phyloP scores from a whole-genome alignment of 805 yeast species.

The Candida silvicultrix region DNA sequence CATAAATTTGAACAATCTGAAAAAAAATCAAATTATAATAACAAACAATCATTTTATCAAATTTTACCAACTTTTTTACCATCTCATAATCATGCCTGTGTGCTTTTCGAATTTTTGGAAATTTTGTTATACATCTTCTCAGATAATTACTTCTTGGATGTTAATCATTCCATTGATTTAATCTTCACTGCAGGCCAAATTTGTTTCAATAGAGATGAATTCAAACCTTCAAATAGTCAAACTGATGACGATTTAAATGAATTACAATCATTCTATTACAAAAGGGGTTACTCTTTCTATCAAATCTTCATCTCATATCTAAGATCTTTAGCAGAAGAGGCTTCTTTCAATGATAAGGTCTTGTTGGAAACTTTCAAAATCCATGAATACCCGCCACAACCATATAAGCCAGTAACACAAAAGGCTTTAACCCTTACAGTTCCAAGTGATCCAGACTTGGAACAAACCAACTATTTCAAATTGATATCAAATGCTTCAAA shows the following conservation, averaged over 20 bases:
- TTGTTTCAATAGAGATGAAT: constrained; percentile 25
- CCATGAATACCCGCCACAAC: constrained; percentile 26
- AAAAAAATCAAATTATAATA: constrained; percentile 13
- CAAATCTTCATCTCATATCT: constrained; percentile 28
- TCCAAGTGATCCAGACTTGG: constrained; percentile 18
- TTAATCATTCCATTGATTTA: constrained; percentile 24
- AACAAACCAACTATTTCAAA: constrained; percentile 25
- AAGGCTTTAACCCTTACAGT: constrained; percentile 30
- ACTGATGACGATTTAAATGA: constrained; percentile 23
- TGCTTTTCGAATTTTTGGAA: constrained; percentile 31
- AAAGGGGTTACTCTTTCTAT: constrained; percentile 28
- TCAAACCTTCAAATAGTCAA: constrained; percentile 4
- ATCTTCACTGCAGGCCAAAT: constrained; percentile 31
- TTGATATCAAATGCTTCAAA: constrained; percentile 29
- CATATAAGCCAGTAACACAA: constrained; percentile 26
- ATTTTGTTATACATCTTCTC: constrained; percentile 25
- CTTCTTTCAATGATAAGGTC: constrained; percentile 23
- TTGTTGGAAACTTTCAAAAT: constrained; percentile 27
- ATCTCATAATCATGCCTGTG: constrained; percentile 28
- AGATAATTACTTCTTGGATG: constrained; percentile 25
- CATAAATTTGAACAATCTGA: constrained; percentile 23
- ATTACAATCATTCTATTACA: constrained; percentile 26
- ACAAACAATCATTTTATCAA: constrained; percentile 26
- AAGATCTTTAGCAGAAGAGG: constrained; percentile 25
- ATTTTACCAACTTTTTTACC: constrained; percentile 27